Conservation (phyloP, 208 protist species). For the Spongospora subterranea region DNA sequence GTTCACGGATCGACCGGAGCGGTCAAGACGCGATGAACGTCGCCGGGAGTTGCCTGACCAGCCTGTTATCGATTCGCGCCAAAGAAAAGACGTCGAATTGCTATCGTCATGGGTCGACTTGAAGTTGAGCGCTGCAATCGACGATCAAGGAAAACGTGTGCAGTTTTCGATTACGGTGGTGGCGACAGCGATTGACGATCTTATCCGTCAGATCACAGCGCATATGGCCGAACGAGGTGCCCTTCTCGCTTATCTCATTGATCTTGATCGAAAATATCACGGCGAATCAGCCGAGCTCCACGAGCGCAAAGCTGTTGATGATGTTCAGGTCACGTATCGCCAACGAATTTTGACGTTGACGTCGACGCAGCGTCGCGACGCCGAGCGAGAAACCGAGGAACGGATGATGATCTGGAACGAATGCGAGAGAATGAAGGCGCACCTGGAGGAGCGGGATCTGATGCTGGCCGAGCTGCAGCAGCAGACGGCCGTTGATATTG, state of each 20-base stretch:
- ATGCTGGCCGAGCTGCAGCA: slow-evolving; percentile 31
- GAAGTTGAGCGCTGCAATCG: not conserved
- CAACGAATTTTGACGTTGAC: not conserved
- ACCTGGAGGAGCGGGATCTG: not conserved
- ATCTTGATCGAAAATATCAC: not conserved
- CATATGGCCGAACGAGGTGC: slow-evolving; percentile 32
- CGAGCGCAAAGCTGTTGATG: not conserved
- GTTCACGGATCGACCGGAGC: not conserved
- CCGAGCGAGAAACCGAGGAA: not conserved
- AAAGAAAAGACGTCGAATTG: not conserved
- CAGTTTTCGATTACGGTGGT: not conserved
- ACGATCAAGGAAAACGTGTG: not conserved
- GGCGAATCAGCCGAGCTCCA: not conserved
- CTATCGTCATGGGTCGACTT: not conserved
- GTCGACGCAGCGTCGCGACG: not conserved
- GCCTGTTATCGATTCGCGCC: not conserved
- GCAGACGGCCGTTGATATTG: not conserved
- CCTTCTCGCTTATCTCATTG: not conserved
- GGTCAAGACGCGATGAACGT: not conserved
- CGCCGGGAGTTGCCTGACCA: not conserved
- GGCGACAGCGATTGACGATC: slow-evolving; percentile 9
- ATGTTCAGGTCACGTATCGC: not conserved
- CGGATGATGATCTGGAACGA: slow-evolving; percentile 15
- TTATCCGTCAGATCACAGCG: slow-evolving; percentile 9
- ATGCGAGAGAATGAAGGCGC: not conserved